Percentiles rank a stretch among this genome's conserved stretches.
Conservation (phyloP, 1,284 basidiomycete species). For the Apiotrichum sp. region DNA sequence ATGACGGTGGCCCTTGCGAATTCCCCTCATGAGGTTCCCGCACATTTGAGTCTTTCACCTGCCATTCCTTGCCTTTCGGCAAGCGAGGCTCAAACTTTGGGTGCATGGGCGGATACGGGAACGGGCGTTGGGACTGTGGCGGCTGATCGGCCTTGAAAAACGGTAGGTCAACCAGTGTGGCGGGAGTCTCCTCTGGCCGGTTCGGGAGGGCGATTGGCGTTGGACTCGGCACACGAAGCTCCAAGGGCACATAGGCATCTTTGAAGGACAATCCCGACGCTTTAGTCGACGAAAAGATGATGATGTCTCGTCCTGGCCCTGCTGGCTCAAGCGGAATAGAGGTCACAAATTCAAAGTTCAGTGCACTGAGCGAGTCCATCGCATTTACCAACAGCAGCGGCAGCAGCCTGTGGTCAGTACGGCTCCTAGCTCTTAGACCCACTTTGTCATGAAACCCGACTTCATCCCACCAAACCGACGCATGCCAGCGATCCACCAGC, state of each 20-base stretch:
- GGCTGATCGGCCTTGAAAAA: too few relatives aligned
- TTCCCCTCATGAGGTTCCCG: too few relatives aligned
- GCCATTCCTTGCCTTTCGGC: too few relatives aligned
- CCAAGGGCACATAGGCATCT: conserved; percentile 1
- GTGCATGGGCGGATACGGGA: too few relatives aligned
- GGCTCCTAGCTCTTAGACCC: conserved; percentile 8
- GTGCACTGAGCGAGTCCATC: conserved; percentile 26
- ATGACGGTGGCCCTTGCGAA: too few relatives aligned
- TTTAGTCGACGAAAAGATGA: conserved; percentile 34
- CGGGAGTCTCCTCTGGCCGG: too few relatives aligned
- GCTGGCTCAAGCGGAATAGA: conserved; percentile 34
- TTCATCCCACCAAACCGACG: conserved; percentile 27
- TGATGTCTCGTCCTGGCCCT: conserved; percentile 32
- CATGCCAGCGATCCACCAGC: conserved; percentile 40
- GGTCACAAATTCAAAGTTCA: conserved; percentile 27
- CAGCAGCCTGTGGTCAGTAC: conserved; percentile 25
- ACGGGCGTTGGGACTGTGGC: too few relatives aligned
- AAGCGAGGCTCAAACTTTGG: too few relatives aligned
- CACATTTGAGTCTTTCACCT: too few relatives aligned
- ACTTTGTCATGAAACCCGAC: conserved; percentile 26
- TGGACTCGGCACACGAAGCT: too few relatives aligned
- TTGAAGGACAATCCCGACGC: conserved; percentile 21
- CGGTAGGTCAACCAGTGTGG: too few relatives aligned
- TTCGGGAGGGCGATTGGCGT: too few relatives aligned
- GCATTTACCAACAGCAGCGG: conserved; percentile 30